phyloP scores from a whole-genome alignment of 2,329 filamentous ascomycete genomes.

The Colletotrichum lupini region DNA sequence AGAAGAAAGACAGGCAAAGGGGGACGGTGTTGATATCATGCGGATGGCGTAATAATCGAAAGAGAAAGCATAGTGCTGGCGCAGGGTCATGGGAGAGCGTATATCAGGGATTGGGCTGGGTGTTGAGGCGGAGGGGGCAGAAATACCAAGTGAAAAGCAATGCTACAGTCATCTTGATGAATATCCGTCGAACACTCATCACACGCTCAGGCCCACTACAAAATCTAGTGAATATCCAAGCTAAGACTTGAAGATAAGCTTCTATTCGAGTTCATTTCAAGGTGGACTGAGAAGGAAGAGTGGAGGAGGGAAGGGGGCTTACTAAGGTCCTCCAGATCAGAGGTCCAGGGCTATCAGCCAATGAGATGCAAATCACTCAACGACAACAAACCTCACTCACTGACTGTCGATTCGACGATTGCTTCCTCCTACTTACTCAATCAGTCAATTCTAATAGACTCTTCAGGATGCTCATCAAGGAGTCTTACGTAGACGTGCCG shows the following conservation, averaged over 20 bases:
- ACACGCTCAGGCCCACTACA: not conserved
- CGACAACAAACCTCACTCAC: slow-evolving; percentile 1
- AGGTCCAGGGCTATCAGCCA: not conserved
- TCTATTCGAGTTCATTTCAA: not conserved
- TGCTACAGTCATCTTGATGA: not conserved
- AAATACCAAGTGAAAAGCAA: not conserved
- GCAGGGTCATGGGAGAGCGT: not conserved
- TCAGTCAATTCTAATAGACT: not conserved
- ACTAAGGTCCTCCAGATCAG: slow-evolving; percentile 28
- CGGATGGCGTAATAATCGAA: not conserved
- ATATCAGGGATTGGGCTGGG: not conserved
- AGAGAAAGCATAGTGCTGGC: not conserved
- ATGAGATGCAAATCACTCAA: slow-evolving; percentile 28
- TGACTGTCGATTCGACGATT: not conserved
- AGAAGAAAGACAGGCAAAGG: not conserved
- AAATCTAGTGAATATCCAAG: too few relatives aligned
- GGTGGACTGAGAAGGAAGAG: not conserved
- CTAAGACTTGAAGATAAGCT: not conserved
- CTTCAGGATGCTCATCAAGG: slow-evolving; percentile 62
- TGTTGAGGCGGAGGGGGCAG: not conserved
- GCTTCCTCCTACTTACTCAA: not conserved
- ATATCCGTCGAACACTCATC: too few relatives aligned
- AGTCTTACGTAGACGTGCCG: slow-evolving; percentile 62
- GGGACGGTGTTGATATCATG: not conserved
- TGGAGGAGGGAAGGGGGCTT: slow-evolving; percentile 17